A percentile compares a stretch with the other conserved stretches of the same genome.
phyloP scores from a whole-genome alignment of 2,329 filamentous ascomycete species.

The Monilinia vaccinii-corymbosi region DNA sequence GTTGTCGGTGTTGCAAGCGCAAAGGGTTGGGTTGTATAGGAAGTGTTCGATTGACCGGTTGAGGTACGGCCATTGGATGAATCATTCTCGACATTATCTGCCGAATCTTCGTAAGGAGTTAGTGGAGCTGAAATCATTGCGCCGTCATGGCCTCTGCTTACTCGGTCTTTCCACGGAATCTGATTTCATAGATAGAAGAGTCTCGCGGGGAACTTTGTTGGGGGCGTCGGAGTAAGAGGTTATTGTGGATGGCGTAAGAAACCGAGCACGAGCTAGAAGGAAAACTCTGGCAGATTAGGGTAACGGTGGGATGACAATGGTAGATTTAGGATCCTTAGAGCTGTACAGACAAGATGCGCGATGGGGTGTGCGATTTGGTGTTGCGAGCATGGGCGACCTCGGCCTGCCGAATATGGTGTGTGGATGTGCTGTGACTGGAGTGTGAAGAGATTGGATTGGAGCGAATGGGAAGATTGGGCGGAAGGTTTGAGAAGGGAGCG shows the following conservation, averaged over 20 bases:
- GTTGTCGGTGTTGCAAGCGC: constrained; percentile 14
- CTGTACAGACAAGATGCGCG: constrained; percentile 7
- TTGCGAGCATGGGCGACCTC: constrained; percentile 6
- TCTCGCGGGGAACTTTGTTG: not conserved
- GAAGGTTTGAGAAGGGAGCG: not conserved
- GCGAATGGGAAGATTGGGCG: not conserved
- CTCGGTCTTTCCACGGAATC: constrained; percentile 5
- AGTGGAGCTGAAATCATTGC: constrained; percentile 22
- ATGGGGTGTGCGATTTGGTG: constrained; percentile 7
- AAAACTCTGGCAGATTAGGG: not conserved
- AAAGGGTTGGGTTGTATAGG: not conserved
- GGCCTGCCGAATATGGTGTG: not conserved
- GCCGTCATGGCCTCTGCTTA: constrained; percentile 14
- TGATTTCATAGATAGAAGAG: constrained; percentile 10
- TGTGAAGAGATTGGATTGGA: not conserved
- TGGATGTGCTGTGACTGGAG: not conserved
- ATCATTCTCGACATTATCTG: constrained; percentile 12
- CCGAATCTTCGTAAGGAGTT: constrained; percentile 20
- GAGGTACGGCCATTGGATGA: constrained; percentile 12
- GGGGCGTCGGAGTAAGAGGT: not conserved
- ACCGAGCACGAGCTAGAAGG: not conserved
- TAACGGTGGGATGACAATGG: not conserved
- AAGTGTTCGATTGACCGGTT: not conserved
- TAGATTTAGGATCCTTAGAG: not conserved
- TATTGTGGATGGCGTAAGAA: not conserved